A percentile compares a stretch with the other conserved stretches of the same genome.
Evolutionary conservation across 352 stramenopile species (phyloP).

Genomic region (Aphanomyces astaci): DNA sequence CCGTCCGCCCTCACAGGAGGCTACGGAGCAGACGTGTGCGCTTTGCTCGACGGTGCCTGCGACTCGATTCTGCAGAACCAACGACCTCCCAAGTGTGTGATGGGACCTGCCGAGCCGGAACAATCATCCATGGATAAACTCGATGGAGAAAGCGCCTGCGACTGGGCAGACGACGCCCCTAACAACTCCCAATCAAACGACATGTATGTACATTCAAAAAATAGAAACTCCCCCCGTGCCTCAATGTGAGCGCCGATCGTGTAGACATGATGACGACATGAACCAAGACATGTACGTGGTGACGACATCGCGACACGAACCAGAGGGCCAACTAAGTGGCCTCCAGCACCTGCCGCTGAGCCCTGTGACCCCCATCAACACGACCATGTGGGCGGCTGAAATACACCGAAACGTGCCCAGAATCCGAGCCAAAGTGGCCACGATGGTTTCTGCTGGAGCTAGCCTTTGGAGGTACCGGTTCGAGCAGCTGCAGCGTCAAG

Average conservation of each 20-base stretch:
- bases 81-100: conserved; percentile 17
- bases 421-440: background rate
- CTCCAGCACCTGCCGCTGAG: background rate
- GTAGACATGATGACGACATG: conserved; percentile 16
- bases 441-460: background rate
- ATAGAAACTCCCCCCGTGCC: no score
- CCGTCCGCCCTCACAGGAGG: conserved; percentile 38
- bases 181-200: conserved; percentile 33
- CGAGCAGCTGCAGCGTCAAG: background rate
- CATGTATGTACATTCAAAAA: conserved; percentile 22
- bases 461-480: background rate
- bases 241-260: background rate
- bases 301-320: conserved; percentile 26
- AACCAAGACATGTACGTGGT: background rate
- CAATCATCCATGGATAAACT: conserved; percentile 41
- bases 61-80: conserved; percentile 30
- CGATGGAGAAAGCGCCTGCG: conserved; percentile 31
- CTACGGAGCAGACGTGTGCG: conserved; percentile 41
- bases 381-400: background rate
- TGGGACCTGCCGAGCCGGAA: conserved; percentile 30
- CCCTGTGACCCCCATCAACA: background rate
- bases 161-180: conserved; percentile 18
- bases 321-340: background rate
- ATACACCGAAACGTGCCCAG: conserved; percentile 1
- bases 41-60: conserved; percentile 43